A percentile compares a stretch with the other conserved stretches of the same genome.
Evolutionary conservation across 192 early-diverging fungal genomes (phyloP).

Genomic region (Bifiguratus adelaidae): DNA sequence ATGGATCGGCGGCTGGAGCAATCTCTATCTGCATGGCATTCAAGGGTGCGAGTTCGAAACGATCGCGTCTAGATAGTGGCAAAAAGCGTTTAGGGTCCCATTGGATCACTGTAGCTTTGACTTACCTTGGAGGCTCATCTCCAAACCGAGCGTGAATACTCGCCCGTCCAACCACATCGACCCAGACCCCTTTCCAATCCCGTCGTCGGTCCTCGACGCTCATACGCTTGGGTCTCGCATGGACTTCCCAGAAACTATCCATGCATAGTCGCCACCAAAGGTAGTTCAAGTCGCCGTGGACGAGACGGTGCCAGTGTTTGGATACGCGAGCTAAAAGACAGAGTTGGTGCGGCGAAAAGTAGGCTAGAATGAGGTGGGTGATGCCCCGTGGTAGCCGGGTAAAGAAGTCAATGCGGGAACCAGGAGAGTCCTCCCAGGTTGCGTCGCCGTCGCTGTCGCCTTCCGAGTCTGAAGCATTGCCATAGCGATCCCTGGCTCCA

Average conservation of each 20-base stretch:
- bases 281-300: neutral
- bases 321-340: neutral
- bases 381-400: neutral
- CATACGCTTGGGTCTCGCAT: neutral
- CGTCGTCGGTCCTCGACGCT: neutral
- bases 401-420: neutral
- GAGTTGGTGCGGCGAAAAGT: neutral
- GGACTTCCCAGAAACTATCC: neutral
- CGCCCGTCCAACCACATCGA: neutral
- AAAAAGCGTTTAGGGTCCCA: no score
- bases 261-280: conserved; percentile 1
- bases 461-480: no score
- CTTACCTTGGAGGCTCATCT: no score
- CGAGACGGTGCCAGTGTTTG: neutral
- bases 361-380: neutral
- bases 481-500: no score
- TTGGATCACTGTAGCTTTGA: no score
- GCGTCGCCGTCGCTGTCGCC: no score
- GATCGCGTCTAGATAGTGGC: no score
- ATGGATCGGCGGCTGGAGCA: no score
- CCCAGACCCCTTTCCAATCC: neutral
- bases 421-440: no score
- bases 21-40: no score
- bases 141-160: no score
- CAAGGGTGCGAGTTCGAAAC: no score